phyloP scores from a whole-genome alignment of 208 protist genomes.

The Crithidia sp. region DNA sequence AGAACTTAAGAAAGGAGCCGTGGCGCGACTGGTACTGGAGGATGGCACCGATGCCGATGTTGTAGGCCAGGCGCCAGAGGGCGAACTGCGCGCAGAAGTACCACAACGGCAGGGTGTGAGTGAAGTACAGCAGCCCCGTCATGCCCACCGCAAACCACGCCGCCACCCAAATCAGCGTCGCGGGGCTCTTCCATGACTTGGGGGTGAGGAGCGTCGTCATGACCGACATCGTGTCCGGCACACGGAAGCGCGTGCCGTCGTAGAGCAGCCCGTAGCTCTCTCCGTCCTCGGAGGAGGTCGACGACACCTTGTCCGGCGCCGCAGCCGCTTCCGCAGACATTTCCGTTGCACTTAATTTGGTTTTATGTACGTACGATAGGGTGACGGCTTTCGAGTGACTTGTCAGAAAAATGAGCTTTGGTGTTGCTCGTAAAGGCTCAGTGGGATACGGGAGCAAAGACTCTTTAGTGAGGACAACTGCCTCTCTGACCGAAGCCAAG shows the following conservation, averaged over 20 bases:
- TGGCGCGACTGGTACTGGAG: constrained; percentile 86
- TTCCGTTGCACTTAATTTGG: background rate
- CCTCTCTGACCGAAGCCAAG: no score
- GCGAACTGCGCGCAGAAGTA: constrained; percentile 88
- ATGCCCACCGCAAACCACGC: constrained; percentile 33
- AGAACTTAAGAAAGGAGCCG: constrained; percentile 50
- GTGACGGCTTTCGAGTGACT: no score
- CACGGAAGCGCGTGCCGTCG: constrained; percentile 57
- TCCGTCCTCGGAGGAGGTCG: constrained; percentile 8
- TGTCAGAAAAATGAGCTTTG: no score
- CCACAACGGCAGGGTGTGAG: constrained; percentile 47
- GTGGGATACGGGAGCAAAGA: no score
- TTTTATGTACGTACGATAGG: no score
- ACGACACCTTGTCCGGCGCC: background rate
- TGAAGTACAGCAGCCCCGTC: constrained; percentile 53
- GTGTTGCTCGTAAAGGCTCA: no score
- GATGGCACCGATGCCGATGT: constrained; percentile 91
- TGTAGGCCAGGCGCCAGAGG: constrained; percentile 95
- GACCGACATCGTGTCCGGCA: constrained; percentile 79
- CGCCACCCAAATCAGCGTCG: constrained; percentile 63
- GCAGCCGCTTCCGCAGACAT: constrained; percentile 6
- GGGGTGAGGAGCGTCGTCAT: constrained; percentile 44
- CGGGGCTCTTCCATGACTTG: constrained; percentile 57
- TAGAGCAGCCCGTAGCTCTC: constrained; percentile 47
- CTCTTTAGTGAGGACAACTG: no score